A percentile compares a stretch with the other conserved stretches of the same genome.
phyloP scores from a whole-genome alignment of 257 asterid species.

The Nyctanthes arbortristis region DNA sequence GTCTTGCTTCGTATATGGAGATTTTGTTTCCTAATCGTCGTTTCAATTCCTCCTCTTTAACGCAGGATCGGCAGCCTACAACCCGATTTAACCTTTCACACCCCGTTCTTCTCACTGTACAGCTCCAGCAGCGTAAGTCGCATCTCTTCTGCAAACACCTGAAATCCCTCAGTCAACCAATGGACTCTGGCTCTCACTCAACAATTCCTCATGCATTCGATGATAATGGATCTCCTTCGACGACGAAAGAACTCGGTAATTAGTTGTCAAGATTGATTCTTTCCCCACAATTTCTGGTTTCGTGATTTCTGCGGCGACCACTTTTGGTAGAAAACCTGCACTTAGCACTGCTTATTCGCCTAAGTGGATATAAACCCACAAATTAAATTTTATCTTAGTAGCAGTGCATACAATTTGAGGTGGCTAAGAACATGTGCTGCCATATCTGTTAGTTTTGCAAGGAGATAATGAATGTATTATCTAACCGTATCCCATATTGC shows the following conservation, averaged over 20 bases:
- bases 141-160: too few relatives aligned
- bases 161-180: slow-evolving; percentile 23
- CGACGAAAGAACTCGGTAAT: slow-evolving; percentile 43
- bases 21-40: slow-evolving; percentile 42
- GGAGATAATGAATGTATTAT: not conserved
- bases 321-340: not conserved
- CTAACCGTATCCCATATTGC: not conserved
- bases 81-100: slow-evolving; percentile 28
- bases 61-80: slow-evolving; percentile 23
- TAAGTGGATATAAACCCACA: not conserved
- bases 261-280: not conserved
- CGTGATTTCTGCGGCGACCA: not conserved
- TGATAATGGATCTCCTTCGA: slow-evolving; percentile 52
- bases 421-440: not conserved
- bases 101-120: slow-evolving; percentile 37
- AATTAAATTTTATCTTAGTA: not conserved
- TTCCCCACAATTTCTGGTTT: not conserved
- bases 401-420: not conserved
- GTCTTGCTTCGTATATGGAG: slow-evolving; percentile 43
- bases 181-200: slow-evolving; percentile 31
- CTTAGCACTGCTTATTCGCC: not conserved
- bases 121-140: slow-evolving; percentile 33
- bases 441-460: not conserved
- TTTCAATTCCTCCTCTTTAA: slow-evolving; percentile 26
- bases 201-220: slow-evolving; percentile 35